Evolutionary conservation across 2,329 filamentous ascomycete genomes (phyloP).

Genomic region (Nigrospora sphaerica): DNA sequence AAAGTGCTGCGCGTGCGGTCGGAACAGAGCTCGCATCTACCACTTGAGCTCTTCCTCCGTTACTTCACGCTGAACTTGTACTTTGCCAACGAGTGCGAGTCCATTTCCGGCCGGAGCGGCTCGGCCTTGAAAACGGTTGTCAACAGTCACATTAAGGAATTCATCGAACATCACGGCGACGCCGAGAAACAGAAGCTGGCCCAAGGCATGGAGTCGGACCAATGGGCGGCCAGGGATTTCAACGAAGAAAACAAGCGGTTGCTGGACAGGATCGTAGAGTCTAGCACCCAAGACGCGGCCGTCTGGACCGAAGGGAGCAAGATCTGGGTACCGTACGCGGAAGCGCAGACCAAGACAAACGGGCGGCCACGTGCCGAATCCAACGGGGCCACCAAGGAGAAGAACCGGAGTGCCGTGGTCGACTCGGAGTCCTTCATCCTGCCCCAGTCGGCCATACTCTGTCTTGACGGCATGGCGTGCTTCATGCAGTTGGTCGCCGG

Average conservation of each 20-base stretch:
- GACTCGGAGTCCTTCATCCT: constrained; percentile 83
- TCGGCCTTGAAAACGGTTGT: constrained; percentile 71
- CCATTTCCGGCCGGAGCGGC: constrained; percentile 72
- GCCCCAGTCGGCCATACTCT: constrained; percentile 73
- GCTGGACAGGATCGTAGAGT: constrained; percentile 58
- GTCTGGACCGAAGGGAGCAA: constrained; percentile 57
- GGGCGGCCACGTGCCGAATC: constrained; percentile 29
- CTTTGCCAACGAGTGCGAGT: constrained; percentile 82
- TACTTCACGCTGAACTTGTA: constrained; percentile 78
- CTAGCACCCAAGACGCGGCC: constrained; percentile 62
- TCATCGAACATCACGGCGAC: constrained; percentile 65
- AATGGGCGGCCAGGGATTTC: constrained; percentile 75
- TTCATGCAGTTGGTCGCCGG: constrained; percentile 78
- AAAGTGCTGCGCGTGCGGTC: constrained; percentile 71
- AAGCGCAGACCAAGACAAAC: constrained; percentile 26
- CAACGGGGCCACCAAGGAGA: constrained; percentile 50
- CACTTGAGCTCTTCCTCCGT: constrained; percentile 64
- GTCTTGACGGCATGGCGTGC: constrained; percentile 72
- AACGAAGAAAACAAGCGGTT: constrained; percentile 51
- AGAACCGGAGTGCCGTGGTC: constrained; percentile 65
- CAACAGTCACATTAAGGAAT: constrained; percentile 75
- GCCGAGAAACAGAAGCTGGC: constrained; percentile 67
- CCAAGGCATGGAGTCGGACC: constrained; percentile 71
- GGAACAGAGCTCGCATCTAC: constrained; percentile 63
- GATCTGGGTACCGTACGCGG: constrained; percentile 46